Conservation (phyloP, 169 alveolate species). For the Babesia ovis region DNA sequence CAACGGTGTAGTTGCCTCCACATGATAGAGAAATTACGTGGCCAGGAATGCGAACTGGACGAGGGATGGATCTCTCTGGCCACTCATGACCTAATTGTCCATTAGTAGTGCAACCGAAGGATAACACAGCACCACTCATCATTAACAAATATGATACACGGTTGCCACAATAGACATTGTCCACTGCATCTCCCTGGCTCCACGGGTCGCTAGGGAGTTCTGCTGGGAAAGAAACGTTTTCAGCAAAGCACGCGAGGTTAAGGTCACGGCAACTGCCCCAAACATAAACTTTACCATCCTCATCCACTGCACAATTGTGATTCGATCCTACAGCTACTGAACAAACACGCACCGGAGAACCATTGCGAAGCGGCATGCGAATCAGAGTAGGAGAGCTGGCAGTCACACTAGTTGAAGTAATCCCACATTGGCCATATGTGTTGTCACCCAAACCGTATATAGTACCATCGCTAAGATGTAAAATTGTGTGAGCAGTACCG, state of each 20-base stretch:
- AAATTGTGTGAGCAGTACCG: slow-evolving; percentile 52
- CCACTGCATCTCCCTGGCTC: slow-evolving; percentile 1
- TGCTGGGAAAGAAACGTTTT: slow-evolving; percentile 6
- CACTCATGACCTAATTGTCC: slow-evolving; percentile 62
- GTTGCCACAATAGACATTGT: slow-evolving; percentile 36
- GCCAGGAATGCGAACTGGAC: slow-evolving; percentile 3
- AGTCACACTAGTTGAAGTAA: not conserved
- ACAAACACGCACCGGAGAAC: slow-evolving; percentile 20
- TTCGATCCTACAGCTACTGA: slow-evolving; percentile 34
- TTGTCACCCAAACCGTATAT: slow-evolving; percentile 61
- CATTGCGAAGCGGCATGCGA: slow-evolving; percentile 14
- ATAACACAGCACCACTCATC: slow-evolving; percentile 15
- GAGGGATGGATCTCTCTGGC: not conserved
- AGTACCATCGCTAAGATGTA: slow-evolving; percentile 54
- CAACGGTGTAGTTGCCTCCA: slow-evolving; percentile 58
- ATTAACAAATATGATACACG: slow-evolving; percentile 54
- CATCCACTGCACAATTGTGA: slow-evolving; percentile 44
- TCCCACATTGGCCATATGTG: slow-evolving; percentile 64
- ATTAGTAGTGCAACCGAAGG: slow-evolving; percentile 53
- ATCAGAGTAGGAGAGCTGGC: slow-evolving; percentile 48
- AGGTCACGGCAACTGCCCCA: slow-evolving; percentile 63
- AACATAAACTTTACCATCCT: slow-evolving; percentile 35
- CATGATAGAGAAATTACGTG: slow-evolving; percentile 10
- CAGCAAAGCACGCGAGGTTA: slow-evolving; percentile 19
- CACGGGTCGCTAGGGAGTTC: not conserved